Percentiles rank a stretch among this genome's conserved stretches.
phyloP scores from a whole-genome alignment of 345 rosid genomes.

The Heritiera littoralis region DNA sequence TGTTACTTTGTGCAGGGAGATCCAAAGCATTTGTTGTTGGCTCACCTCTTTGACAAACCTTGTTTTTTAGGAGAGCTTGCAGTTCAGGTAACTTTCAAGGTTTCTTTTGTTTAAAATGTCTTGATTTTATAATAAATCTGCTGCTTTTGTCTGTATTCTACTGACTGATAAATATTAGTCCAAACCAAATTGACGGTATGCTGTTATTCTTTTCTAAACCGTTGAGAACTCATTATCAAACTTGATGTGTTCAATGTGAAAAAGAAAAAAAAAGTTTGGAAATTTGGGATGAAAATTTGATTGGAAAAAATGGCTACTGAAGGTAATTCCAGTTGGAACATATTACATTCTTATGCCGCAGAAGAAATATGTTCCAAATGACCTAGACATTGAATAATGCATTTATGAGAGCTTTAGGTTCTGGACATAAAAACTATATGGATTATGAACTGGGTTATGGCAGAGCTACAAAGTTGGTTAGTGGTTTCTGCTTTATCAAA shows the following conservation, averaged over 20 bases:
- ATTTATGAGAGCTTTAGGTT: neutral
- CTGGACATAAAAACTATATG: neutral
- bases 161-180: neutral
- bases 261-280: neutral
- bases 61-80: slow-evolving; percentile 96
- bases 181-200: neutral
- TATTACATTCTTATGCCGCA: neutral
- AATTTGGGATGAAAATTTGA: neutral
- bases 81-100: slow-evolving; percentile 48
- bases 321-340: neutral
- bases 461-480: neutral
- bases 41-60: slow-evolving; percentile 95
- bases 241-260: too few relatives aligned
- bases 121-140: neutral
- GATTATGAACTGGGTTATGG: neutral
- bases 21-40: slow-evolving; percentile 78
- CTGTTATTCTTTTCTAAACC: slow-evolving; percentile 1
- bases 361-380: neutral
- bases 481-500: slow-evolving; percentile 6
- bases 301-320: too few relatives aligned
- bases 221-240: neutral
- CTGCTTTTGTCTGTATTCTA: neutral
- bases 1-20: slow-evolving; percentile 57
- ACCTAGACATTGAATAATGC: neutral
- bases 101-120: neutral